phyloP scores from a whole-genome alignment of 2,329 filamentous ascomycete genomes.

The Exophiala sp. region DNA sequence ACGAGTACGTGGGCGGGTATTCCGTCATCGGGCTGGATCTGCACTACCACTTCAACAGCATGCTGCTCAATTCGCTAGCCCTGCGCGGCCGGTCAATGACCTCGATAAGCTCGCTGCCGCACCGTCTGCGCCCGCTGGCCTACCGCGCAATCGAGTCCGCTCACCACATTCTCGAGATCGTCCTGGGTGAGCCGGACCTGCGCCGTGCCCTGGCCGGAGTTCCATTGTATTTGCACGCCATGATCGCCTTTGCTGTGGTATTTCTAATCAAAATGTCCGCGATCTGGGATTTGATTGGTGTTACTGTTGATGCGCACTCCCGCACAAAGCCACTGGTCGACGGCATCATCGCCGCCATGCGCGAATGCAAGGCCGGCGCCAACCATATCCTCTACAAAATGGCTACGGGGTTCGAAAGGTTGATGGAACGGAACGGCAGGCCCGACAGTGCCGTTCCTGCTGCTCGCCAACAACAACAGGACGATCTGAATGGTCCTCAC shows the following conservation, averaged over 20 bases:
- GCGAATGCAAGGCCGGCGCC: slow-evolving; percentile 19
- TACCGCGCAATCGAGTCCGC: slow-evolving; percentile 48
- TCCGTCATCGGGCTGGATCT: slow-evolving; percentile 44
- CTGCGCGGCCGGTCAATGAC: slow-evolving; percentile 42
- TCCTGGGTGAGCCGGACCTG: slow-evolving; percentile 48
- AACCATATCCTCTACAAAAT: slow-evolving; percentile 28
- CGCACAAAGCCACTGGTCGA: slow-evolving; percentile 27
- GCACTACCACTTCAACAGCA: slow-evolving; percentile 53
- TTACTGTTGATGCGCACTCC: slow-evolving; percentile 24
- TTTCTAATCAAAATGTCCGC: slow-evolving; percentile 42
- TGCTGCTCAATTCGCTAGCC: slow-evolving; percentile 49
- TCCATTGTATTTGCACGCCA: slow-evolving; percentile 43
- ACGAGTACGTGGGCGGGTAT: slow-evolving; percentile 27
- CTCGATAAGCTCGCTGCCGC: slow-evolving; percentile 28
- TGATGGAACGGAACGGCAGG: slow-evolving; percentile 19
- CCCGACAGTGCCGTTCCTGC: neutral
- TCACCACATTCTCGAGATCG: slow-evolving; percentile 46
- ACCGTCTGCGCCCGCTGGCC: slow-evolving; percentile 29
- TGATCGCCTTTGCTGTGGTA: slow-evolving; percentile 46
- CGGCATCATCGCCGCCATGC: slow-evolving; percentile 21
- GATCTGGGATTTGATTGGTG: slow-evolving; percentile 26
- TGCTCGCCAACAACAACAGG: neutral
- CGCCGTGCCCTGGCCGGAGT: slow-evolving; percentile 49
- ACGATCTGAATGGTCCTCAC: neutral
- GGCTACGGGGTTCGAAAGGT: slow-evolving; percentile 27